These are phyloP conservation scores for Penicillium coprophilum DNA, from an alignment of 495 filamentous ascomycete genomes.

Conservation along the genomic window DNA sequence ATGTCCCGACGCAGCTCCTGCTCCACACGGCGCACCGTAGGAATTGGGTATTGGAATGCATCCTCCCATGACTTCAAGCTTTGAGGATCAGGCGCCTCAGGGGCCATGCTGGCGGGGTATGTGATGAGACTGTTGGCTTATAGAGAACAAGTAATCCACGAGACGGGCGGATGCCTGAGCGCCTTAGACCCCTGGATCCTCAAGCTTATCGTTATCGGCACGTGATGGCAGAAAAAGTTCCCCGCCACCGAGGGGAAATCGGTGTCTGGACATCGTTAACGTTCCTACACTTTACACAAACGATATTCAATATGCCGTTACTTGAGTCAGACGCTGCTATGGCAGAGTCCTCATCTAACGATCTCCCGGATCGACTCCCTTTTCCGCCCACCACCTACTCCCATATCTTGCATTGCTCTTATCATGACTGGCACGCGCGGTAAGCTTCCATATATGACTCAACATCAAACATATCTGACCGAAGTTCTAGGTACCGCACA, in stretches of 20 bases:
- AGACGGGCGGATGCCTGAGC: conserved; percentile 6
- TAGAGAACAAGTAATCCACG: conserved; percentile 12
- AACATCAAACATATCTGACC: not conserved
- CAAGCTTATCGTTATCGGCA: conserved; percentile 28
- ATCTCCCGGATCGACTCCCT: conserved; percentile 49
- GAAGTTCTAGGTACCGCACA: conserved; percentile 63
- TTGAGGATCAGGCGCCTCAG: conserved; percentile 57
- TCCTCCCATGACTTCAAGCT: conserved; percentile 64
- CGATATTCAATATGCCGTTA: conserved; percentile 31
- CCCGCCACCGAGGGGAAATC: conserved; percentile 20
- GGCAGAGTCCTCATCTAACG: conserved; percentile 18
- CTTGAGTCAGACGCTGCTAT: conserved; percentile 29
- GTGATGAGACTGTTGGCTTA: conserved; percentile 1
- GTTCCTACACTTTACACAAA: not conserved
- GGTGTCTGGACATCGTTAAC: not conserved
- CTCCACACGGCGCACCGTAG: conserved; percentile 61
- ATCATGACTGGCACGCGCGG: conserved; percentile 82
- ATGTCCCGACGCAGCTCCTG: conserved; percentile 63
- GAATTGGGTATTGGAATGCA: conserved; percentile 66
- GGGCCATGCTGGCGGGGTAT: conserved; percentile 48
- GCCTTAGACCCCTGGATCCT: conserved; percentile 6
- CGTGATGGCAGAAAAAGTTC: conserved; percentile 27
- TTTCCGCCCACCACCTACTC: conserved; percentile 80
- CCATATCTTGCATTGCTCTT: conserved; percentile 93
- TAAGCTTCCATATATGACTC: conserved; percentile 19